phyloP scores from a whole-genome alignment of 2,329 filamentous ascomycete genomes.

The Furcasterigmium furcatum region DNA sequence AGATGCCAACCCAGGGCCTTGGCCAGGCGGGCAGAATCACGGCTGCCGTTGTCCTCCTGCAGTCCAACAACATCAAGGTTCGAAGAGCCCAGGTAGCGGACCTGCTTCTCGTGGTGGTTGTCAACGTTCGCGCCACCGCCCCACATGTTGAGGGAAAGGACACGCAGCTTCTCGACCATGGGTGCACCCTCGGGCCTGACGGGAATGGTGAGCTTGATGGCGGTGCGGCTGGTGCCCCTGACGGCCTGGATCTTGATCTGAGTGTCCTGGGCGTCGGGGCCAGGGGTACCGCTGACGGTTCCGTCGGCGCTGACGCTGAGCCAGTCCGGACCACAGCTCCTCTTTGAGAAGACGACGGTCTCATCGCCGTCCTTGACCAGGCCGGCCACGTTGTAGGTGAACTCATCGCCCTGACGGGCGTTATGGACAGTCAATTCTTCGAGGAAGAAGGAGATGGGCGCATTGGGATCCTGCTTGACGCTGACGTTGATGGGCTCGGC shows the following conservation, averaged over 20 bases:
- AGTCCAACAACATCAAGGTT: constrained; percentile 32
- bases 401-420: constrained; percentile 27
- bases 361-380: constrained; percentile 23
- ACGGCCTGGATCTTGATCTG: constrained; percentile 23
- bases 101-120: constrained; percentile 33
- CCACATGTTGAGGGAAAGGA: constrained; percentile 38
- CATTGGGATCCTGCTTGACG: constrained; percentile 8
- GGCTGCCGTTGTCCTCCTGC: constrained; percentile 27
- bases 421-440: constrained; percentile 27
- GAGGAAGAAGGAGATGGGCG: constrained; percentile 22
- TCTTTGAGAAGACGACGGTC: constrained; percentile 22
- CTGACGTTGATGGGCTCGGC: constrained; percentile 26
- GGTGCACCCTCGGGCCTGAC: constrained; percentile 18
- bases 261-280: background rate
- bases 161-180: constrained; percentile 28
- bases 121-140: constrained; percentile 29
- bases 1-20: constrained; percentile 34
- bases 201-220: constrained; percentile 26
- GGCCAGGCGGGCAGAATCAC: constrained; percentile 27
- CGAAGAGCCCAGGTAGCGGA: constrained; percentile 25
- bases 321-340: constrained; percentile 20
- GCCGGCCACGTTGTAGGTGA: constrained; percentile 24
- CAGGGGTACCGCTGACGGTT: constrained; percentile 29
- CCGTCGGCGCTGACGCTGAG: constrained; percentile 26
- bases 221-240: constrained; percentile 17